Conservation (phyloP, 257 asterid species). For the Scutellaria baicalensis region DNA sequence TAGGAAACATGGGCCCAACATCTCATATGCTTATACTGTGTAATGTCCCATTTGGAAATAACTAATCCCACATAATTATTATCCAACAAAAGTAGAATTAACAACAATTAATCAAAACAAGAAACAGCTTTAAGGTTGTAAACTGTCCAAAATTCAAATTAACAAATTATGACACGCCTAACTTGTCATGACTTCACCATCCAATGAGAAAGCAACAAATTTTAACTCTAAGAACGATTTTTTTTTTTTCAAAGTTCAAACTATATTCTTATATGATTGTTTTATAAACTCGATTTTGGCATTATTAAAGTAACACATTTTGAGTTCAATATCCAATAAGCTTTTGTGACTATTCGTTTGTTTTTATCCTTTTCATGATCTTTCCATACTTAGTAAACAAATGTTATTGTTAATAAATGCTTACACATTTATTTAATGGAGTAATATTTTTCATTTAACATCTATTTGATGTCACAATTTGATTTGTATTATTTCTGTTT, state of each 20-base stretch:
- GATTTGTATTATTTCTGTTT: too few species aligned
- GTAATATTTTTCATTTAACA: too few species aligned
- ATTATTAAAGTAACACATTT: too few species aligned
- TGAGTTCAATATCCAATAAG: too few species aligned
- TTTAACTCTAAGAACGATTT: background rate
- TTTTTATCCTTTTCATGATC: too few species aligned
- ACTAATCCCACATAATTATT: background rate
- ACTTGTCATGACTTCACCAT: background rate
- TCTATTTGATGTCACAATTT: too few species aligned
- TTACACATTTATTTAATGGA: too few species aligned
- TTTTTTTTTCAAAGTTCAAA: constrained; percentile 9
- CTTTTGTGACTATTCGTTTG: too few species aligned
- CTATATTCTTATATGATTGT: background rate
- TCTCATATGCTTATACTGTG: constrained; percentile 6
- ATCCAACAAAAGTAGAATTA: background rate
- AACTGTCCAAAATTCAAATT: constrained; percentile 1
- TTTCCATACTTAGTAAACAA: too few species aligned
- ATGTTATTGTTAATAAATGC: too few species aligned
- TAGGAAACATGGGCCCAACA: background rate
- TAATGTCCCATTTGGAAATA: background rate
- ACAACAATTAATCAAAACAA: background rate
- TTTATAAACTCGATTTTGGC: too few species aligned
- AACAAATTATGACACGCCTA: constrained; percentile 1
- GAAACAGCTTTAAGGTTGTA: constrained; percentile 13
- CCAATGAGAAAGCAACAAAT: background rate